phyloP scores from a whole-genome alignment of 805 yeast species.

The Kodamaea kakaduensis region DNA sequence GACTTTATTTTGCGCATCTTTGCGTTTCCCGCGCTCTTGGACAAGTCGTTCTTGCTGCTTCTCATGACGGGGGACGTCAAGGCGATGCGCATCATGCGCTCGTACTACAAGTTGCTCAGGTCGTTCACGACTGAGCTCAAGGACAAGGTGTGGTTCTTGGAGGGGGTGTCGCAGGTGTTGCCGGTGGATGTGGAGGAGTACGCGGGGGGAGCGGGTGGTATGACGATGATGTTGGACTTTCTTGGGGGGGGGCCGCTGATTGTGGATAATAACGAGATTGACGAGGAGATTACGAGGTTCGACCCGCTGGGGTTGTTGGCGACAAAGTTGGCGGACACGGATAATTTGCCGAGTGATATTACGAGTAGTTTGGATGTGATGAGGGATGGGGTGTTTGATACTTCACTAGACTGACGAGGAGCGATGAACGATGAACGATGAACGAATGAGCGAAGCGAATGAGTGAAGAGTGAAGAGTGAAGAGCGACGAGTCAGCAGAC shows the following conservation, averaged over 20 bases:
- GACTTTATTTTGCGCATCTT: constrained; percentile 85
- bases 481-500: too few species aligned
- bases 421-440: not conserved
- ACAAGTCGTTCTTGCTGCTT: constrained; percentile 69
- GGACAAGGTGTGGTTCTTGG: constrained; percentile 89
- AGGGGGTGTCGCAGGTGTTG: constrained; percentile 82
- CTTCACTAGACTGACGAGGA: too few species aligned
- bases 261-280: constrained; percentile 35
- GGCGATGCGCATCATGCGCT: constrained; percentile 88
- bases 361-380: constrained; percentile 48
- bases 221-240: constrained; percentile 89
- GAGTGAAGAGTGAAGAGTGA: not conserved
- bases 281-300: constrained; percentile 36
- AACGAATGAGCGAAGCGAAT: not conserved
- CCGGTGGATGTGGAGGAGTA: constrained; percentile 91
- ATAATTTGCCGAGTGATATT: constrained; percentile 54
- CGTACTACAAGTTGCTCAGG: constrained; percentile 76
- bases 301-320: constrained; percentile 44
- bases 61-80: constrained; percentile 80
- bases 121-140: constrained; percentile 83
- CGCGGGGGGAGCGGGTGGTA: constrained; percentile 82
- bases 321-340: constrained; percentile 49
- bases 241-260: constrained; percentile 62
- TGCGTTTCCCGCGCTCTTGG: constrained; percentile 90
- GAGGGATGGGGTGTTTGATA: constrained; percentile 44